Base-by-base conservation (phyloP, 345 rosid genomes). In the Syzygium aqueum region DNA sequence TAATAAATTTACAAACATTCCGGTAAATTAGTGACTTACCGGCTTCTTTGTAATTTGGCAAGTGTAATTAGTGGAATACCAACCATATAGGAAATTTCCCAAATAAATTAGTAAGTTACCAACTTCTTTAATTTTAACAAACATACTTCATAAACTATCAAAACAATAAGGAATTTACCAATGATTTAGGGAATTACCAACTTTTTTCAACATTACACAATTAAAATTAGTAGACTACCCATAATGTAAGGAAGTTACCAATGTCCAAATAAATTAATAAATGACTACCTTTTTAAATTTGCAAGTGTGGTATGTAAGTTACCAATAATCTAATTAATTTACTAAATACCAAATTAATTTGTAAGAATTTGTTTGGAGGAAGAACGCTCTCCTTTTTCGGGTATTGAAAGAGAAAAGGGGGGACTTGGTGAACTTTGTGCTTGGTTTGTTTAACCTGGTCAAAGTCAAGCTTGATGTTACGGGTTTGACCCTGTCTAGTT, bases 191-290 rank as follows among this genome's bases (percentile, higher is more conserved):
- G 65, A 5, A 59, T 59, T 27, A 0, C 0, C 16, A 25, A 0
- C 65, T 40, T 40, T 40, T 37, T 0, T 40, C 43, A 4, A 40
- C 3, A 40, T 40, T 40, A 4, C 43, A 11, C 30, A 59, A 56
- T 59, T 4, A 59, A 59, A 59, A 0, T 59, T 5, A 59, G 7
- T 25, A 27, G 16, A 5, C 11, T 0, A 11, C 7, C 3, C 1
- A 25, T 59, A 25, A 11, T 57, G 0, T 57, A 57, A 57, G 65
- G 65, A 57, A 2, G 25, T 25, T 57, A 11, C 28, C 63, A 57
- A 57, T 57, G 63, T 57, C 15, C 13, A 57, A 5, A 25, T 4
- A 57, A 0, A 57, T 23, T 25, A 57, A 23, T 1, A 11, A 11
- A 11, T 57, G 4, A 54, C 0, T 25, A 11, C 0, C 4, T 57